Percentiles rank a stretch among this genome's conserved stretches.
These are phyloP conservation scores for Oxytropis ochrocephala DNA, from an alignment of 306 rosid genomes.

Conservation along the genomic window DNA sequence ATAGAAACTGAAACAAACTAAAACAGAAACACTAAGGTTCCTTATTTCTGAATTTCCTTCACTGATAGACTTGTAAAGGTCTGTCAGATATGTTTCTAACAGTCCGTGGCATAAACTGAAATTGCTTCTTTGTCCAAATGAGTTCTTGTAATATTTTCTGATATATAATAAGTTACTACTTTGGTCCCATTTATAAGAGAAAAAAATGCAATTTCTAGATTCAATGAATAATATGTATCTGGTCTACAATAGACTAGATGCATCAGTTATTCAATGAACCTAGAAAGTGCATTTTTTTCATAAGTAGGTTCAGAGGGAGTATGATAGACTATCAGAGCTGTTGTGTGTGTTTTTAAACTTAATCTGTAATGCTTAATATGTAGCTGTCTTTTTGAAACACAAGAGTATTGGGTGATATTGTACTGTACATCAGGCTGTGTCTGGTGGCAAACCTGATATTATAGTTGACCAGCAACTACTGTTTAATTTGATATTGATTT, in stretches of 20 bases:
- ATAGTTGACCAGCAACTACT: neutral
- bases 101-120: neutral
- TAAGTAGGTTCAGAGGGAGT: neutral
- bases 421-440: neutral
- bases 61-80: too few species aligned
- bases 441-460: neutral
- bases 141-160: neutral
- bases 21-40: too few species aligned
- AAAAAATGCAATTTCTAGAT: too few species aligned
- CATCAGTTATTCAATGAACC: too few species aligned
- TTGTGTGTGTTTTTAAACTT: neutral
- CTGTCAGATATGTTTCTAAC: too few species aligned
- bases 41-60: too few species aligned
- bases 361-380: neutral
- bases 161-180: neutral
- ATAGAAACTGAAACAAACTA: too few species aligned
- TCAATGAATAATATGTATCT: too few species aligned
- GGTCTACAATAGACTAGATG: too few species aligned
- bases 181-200: too few species aligned
- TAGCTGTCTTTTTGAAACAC: neutral
- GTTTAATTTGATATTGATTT: slow-evolving; percentile 1
- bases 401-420: neutral
- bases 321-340: neutral
- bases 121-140: neutral
- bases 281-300: too few species aligned